Percentiles rank a stretch among this genome's conserved stretches.
Evolutionary conservation across 1,284 basidiomycete species (phyloP).

Genomic region (Laetiporus sulphureus): DNA sequence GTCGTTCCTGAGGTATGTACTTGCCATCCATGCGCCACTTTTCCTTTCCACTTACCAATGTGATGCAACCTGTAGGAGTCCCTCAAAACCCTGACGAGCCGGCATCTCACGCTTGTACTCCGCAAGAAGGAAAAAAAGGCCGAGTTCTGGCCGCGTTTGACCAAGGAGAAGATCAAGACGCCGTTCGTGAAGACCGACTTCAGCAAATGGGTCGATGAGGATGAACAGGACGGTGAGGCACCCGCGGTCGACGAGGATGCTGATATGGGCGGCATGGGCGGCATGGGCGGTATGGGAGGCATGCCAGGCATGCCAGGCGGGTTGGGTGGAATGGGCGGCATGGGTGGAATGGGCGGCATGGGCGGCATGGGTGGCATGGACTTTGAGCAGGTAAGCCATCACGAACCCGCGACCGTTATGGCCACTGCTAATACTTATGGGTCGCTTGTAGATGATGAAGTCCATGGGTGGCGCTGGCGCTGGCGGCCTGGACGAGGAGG

Average conservation of each 20-base stretch:
- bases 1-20: conserved; percentile 62
- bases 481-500: conserved; percentile 22
- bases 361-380: conserved; percentile 44
- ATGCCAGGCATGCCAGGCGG: conserved; percentile 41
- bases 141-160: conserved; percentile 88
- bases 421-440: conserved; percentile 9
- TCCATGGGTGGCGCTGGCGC: conserved; percentile 43
- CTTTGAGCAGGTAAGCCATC: conserved; percentile 45
- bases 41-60: not conserved
- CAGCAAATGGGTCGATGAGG: conserved; percentile 91
- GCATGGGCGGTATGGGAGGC: conserved; percentile 43
- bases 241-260: conserved; percentile 38
- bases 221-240: conserved; percentile 75
- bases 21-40: not conserved
- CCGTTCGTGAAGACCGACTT: conserved; percentile 89
- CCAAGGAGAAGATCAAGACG: conserved; percentile 78
- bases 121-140: conserved; percentile 72
- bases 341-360: conserved; percentile 43
- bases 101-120: conserved; percentile 60
- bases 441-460: conserved; percentile 54
- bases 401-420: not conserved
- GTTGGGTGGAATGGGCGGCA: conserved; percentile 39
- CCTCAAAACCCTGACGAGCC: conserved; percentile 53
- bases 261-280: conserved; percentile 37
- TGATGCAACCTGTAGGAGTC: conserved; percentile 71